A percentile compares a stretch with the other conserved stretches of the same genome.
These are phyloP conservation scores for Penicillium palitans DNA, from an alignment of 2,329 filamentous ascomycete species.

Conservation along the genomic window DNA sequence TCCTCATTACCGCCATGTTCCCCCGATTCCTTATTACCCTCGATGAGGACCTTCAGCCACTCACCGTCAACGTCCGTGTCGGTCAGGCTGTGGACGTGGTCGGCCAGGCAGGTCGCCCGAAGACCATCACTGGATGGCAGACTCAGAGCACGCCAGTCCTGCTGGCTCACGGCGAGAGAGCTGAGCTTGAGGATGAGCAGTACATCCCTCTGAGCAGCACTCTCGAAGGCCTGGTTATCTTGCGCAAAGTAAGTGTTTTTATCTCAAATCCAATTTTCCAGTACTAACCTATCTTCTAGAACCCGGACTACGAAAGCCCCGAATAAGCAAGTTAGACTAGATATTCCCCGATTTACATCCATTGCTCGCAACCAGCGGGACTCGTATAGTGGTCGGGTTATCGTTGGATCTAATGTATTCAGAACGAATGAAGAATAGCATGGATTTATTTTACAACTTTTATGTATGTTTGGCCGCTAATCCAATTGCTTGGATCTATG, in stretches of 20 bases:
- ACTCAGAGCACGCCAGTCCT: constrained; percentile 98
- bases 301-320: constrained; percentile 48
- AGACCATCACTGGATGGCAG: constrained; percentile 99
- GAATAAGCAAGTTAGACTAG: constrained; percentile 35
- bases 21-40: constrained; percentile 95
- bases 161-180: constrained; percentile 89
- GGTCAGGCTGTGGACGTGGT: constrained; percentile 98
- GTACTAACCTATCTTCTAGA: constrained; percentile 39
- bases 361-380: constrained; percentile 21
- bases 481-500: constrained; percentile 3
- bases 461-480: constrained; percentile 12
- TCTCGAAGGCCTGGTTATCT: constrained; percentile 90
- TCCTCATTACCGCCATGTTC: constrained; percentile 93
- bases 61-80: constrained; percentile 94
- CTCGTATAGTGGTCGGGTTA: constrained; percentile 25
- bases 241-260: constrained; percentile 76
- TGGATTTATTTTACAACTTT: constrained; percentile 25
- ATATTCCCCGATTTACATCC: constrained; percentile 20
- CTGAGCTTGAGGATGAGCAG: constrained; percentile 95
- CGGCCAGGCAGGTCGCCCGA: constrained; percentile 91
- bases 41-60: constrained; percentile 88
- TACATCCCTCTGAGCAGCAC: constrained; percentile 90
- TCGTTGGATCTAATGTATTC: constrained; percentile 39
- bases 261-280: background rate
- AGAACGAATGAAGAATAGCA: constrained; percentile 37